These are phyloP conservation scores for Hericium alpestre DNA, from an alignment of 768 basidiomycete genomes.

Conservation along the genomic window DNA sequence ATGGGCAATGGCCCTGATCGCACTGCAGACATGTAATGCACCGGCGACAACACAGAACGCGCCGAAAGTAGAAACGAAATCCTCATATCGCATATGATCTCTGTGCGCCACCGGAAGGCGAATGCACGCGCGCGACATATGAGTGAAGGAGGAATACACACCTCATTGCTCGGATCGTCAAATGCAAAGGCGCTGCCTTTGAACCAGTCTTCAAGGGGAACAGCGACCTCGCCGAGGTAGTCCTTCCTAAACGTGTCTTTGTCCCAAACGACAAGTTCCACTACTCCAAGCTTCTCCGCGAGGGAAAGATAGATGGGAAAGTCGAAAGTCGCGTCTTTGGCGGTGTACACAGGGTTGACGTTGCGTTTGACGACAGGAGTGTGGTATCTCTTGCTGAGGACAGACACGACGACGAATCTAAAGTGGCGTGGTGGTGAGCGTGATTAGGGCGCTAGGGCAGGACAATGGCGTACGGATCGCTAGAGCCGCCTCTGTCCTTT, in stretches of 20 bases:
- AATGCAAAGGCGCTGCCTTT: constrained; percentile 38
- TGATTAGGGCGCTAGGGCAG: neutral
- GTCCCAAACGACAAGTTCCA: constrained; percentile 91
- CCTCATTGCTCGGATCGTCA: constrained; percentile 59
- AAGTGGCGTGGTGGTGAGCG: neutral
- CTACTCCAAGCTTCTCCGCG: constrained; percentile 56
- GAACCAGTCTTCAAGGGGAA: constrained; percentile 83
- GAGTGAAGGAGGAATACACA: constrained; percentile 22
- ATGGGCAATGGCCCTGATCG: no score
- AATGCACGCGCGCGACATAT: neutral
- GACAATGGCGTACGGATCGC: constrained; percentile 59
- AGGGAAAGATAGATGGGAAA: constrained; percentile 76
- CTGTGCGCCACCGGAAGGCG: neutral
- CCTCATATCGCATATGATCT: no score
- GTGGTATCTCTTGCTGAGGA: constrained; percentile 46
- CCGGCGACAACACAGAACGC: no score
- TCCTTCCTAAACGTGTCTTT: constrained; percentile 86
- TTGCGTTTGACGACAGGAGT: constrained; percentile 72
- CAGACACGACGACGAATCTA: constrained; percentile 63
- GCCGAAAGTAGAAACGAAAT: no score
- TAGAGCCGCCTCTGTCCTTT: constrained; percentile 58
- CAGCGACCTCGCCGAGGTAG: constrained; percentile 80
- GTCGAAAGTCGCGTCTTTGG: constrained; percentile 78
- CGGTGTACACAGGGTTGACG: constrained; percentile 51
- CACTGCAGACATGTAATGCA: no score